These are phyloP conservation scores for Sclerotinia minor DNA, from an alignment of 2,329 filamentous ascomycete species.

Conservation along the genomic window DNA sequence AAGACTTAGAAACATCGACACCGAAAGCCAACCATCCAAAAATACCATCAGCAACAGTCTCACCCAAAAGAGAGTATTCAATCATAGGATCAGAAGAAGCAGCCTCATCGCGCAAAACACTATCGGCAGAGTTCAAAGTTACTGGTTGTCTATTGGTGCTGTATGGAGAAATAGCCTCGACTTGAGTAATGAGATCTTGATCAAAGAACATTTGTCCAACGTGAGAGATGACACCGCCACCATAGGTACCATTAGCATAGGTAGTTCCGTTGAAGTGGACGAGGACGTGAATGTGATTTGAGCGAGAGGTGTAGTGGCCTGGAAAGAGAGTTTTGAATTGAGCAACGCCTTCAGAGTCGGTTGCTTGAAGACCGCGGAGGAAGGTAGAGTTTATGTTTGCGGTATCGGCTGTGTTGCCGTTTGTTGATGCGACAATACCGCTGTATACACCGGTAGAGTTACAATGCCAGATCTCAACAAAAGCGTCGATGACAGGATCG, in stretches of 20 bases:
- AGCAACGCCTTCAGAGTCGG: conserved; percentile 46
- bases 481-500: conserved; percentile 44
- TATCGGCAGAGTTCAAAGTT: conserved; percentile 52
- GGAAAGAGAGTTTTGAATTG: conserved; percentile 39
- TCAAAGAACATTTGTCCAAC: conserved; percentile 67
- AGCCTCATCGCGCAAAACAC: conserved; percentile 12
- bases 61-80: conserved; percentile 12
- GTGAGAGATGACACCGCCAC: conserved; percentile 52
- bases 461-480: conserved; percentile 46
- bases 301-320: neutral
- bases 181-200: conserved; percentile 54
- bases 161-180: conserved; percentile 53
- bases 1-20: neutral
- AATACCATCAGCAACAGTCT: conserved; percentile 19
- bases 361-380: conserved; percentile 46
- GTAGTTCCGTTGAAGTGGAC: conserved; percentile 46
- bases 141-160: conserved; percentile 48
- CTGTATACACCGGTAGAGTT: conserved; percentile 47
- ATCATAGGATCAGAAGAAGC: conserved; percentile 18
- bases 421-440: conserved; percentile 44
- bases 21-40: conserved; percentile 24
- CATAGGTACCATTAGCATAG: conserved; percentile 29
- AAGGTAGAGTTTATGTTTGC: conserved; percentile 46
- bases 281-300: conserved; percentile 31
- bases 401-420: conserved; percentile 45